A percentile compares a stretch with the other conserved stretches of the same genome.
phyloP scores from a whole-genome alignment of 1,284 basidiomycete genomes.

The Ceratobasidium theobromae region DNA sequence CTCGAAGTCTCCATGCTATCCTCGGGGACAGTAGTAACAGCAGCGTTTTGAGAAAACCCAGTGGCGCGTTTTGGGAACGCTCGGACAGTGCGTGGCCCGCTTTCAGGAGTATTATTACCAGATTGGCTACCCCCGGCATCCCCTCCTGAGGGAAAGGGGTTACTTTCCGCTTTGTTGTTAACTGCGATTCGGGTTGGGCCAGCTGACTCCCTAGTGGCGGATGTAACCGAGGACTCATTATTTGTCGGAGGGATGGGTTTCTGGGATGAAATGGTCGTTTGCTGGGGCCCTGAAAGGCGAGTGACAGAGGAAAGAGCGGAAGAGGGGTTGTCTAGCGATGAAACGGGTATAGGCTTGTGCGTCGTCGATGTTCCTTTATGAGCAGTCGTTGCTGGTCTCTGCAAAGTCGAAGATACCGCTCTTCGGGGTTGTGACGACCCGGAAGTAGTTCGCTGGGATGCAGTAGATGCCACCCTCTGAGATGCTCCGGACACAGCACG shows the following conservation, averaged over 20 bases:
- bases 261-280: neutral
- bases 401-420: neutral
- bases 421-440: neutral
- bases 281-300: too few species aligned
- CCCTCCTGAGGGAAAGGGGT: too few species aligned
- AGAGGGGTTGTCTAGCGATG: neutral
- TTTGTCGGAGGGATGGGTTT: neutral
- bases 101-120: too few species aligned
- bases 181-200: neutral
- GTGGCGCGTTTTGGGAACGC: conserved; percentile 3
- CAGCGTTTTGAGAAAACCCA: neutral
- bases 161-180: too few species aligned
- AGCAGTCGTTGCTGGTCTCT: neutral
- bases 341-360: neutral
- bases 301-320: neutral
- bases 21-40: neutral
- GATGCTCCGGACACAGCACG: neutral
- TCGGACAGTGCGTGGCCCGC: conserved; percentile 1
- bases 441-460: neutral
- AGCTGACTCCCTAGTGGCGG: neutral
- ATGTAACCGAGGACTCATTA: neutral
- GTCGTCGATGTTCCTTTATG: neutral
- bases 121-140: too few species aligned
- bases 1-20: neutral
- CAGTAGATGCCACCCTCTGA: neutral